These are phyloP conservation scores for Anisogramma anomala DNA, from an alignment of 2,329 filamentous ascomycete genomes.

Conservation along the genomic window DNA sequence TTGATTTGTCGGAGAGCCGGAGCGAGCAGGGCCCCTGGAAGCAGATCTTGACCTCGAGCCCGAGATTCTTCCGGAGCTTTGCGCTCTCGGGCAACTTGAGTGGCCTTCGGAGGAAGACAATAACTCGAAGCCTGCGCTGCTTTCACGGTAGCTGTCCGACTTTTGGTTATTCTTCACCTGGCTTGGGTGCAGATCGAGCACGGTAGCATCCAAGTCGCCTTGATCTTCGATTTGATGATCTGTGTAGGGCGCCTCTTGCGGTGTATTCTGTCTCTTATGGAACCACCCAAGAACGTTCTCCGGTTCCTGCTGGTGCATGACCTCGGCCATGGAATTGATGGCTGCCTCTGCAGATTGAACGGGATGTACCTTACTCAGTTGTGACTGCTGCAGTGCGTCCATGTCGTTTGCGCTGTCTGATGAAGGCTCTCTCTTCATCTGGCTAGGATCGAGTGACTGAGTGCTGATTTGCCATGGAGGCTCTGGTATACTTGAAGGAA, in stretches of 20 bases:
- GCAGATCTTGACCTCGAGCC: conserved; percentile 13
- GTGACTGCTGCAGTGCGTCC: not conserved
- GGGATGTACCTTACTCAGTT: not conserved
- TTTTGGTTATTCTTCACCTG: not conserved
- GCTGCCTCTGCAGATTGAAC: not conserved
- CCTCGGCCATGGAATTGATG: not conserved
- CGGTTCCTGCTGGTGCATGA: not conserved
- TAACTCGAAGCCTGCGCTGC: not conserved
- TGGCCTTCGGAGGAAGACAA: not conserved
- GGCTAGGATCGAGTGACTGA: not conserved
- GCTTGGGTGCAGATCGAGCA: conserved; percentile 1
- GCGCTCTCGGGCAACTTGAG: conserved; percentile 3
- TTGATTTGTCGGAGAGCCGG: not conserved
- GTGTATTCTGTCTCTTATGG: conserved; percentile 4
- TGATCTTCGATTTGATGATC: not conserved
- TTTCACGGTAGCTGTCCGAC: not conserved
- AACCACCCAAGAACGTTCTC: conserved; percentile 4
- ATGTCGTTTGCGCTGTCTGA: not conserved
- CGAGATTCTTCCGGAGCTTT: conserved; percentile 2
- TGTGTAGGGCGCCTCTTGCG: not conserved
- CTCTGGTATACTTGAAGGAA: conserved; percentile 2
- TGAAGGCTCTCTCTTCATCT: not conserved
- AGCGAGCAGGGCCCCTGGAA: not conserved
- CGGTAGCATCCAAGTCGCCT: not conserved
- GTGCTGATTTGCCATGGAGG: not conserved